Evolutionary conservation across 2,329 filamentous ascomycete species (phyloP).

Genomic region (Diplodia intermedia): DNA sequence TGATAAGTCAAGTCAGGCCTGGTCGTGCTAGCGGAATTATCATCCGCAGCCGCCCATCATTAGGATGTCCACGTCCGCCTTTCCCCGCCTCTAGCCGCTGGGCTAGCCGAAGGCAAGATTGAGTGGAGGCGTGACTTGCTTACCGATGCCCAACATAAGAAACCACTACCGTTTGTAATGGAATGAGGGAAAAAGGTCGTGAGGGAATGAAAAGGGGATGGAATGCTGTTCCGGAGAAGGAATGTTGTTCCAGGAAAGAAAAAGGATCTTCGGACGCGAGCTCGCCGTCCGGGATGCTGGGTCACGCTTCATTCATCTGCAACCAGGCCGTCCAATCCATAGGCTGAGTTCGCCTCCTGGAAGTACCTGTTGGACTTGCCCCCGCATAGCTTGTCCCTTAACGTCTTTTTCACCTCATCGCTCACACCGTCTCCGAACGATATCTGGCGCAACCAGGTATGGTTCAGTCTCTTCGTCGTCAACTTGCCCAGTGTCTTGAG

Average conservation of each 20-base stretch:
- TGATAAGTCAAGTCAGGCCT: not conserved
- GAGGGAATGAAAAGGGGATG: not conserved
- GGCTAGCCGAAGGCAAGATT: not conserved
- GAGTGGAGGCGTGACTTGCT: not conserved
- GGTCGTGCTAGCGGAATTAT: not conserved
- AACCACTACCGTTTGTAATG: not conserved
- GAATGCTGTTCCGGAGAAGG: not conserved
- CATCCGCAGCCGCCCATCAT: not conserved
- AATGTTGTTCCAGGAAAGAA: not conserved
- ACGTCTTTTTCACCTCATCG: not conserved
- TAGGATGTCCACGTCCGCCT: not conserved
- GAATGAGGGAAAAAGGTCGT: not conserved
- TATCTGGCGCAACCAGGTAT: not conserved
- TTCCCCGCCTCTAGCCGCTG: not conserved
- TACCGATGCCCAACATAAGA: not conserved
- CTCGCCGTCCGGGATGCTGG: not conserved
- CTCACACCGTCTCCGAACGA: conserved; percentile 17
- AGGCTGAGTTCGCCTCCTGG: not conserved
- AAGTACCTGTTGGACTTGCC: not conserved
- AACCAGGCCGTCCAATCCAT: not conserved
- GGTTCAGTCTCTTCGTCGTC: not conserved
- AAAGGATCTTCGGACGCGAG: not conserved
- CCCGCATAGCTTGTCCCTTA: not conserved
- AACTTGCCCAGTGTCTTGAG: conserved; percentile 17
- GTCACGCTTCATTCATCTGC: conserved; percentile 3